These are phyloP conservation scores for Grigorovia yakushimaensis DNA, from an alignment of 805 yeast genomes.

Conservation along the genomic window DNA sequence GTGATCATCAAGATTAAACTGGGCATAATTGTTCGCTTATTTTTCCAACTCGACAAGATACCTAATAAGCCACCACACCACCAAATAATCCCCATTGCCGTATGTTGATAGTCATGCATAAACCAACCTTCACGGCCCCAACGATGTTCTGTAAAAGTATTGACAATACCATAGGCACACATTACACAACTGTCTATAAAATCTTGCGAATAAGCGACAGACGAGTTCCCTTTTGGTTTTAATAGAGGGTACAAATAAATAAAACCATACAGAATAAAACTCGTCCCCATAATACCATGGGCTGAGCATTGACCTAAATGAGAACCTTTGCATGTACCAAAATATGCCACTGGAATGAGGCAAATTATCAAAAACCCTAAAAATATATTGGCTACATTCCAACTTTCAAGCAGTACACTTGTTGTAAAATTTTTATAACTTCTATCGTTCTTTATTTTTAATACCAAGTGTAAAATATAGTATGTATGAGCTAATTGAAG, in stretches of 20 bases:
- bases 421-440: too few relatives aligned
- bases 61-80: slow-evolving; percentile 92
- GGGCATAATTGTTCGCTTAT: slow-evolving; percentile 67
- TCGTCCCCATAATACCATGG: slow-evolving; percentile 93
- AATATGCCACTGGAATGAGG: slow-evolving; percentile 71
- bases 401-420: too few relatives aligned
- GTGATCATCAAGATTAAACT: slow-evolving; percentile 75
- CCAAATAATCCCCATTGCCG: slow-evolving; percentile 94
- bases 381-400: too few relatives aligned
- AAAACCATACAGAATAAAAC: slow-evolving; percentile 74
- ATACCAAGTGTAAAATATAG: too few relatives aligned
- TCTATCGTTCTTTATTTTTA: too few relatives aligned
- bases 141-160: slow-evolving; percentile 92
- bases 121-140: slow-evolving; percentile 88
- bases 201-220: slow-evolving; percentile 56
- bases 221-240: slow-evolving; percentile 5
- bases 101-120: slow-evolving; percentile 91
- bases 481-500: too few relatives aligned
- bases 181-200: slow-evolving; percentile 73
- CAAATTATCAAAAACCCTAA: slow-evolving; percentile 75
- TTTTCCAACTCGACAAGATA: slow-evolving; percentile 58
- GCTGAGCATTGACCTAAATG: slow-evolving; percentile 95
- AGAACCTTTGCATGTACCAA: slow-evolving; percentile 76
- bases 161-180: slow-evolving; percentile 85
- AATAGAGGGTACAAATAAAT: slow-evolving; percentile 37